phyloP scores from a whole-genome alignment of 75 land plant genomes.

The Sequoiadendron giganteum region DNA sequence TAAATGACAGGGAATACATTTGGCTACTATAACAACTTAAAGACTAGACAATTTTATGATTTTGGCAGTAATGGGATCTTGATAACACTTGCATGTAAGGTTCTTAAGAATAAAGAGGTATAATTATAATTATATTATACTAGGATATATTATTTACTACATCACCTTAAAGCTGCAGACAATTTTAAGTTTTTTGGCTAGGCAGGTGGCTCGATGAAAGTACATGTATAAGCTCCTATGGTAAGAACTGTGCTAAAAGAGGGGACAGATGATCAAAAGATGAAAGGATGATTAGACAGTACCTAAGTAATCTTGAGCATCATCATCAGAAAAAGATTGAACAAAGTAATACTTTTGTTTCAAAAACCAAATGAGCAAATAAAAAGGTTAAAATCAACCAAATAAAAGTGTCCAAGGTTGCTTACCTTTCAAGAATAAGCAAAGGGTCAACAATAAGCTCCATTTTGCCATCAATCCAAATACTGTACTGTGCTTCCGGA shows the following conservation, averaged over 20 bases:
- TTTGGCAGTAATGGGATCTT: neutral
- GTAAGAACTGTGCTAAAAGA: neutral
- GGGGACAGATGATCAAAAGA: neutral
- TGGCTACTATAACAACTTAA: neutral
- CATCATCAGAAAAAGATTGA: neutral
- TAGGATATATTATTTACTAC: neutral
- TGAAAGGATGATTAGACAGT: neutral
- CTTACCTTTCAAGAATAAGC: slow-evolving; percentile 90
- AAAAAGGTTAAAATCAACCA: neutral
- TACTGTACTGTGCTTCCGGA: slow-evolving; percentile 87
- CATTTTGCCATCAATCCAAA: slow-evolving; percentile 99
- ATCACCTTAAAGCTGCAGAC: neutral
- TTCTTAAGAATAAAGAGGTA: neutral
- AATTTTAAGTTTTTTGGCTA: neutral
- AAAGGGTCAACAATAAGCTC: slow-evolving; percentile 92
- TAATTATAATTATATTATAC: neutral
- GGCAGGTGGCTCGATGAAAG: neutral
- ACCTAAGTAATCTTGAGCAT: neutral
- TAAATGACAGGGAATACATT: neutral
- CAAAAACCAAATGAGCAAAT: neutral
- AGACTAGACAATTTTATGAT: neutral
- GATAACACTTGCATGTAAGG: neutral
- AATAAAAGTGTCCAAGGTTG: slow-evolving; percentile 9
- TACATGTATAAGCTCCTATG: neutral
- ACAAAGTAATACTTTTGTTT: neutral